Evolutionary conservation across 805 yeast species (phyloP), one percentile per base, ranked within the genome.

Genomic region (Cyberlindnera mrakii): DNA sequence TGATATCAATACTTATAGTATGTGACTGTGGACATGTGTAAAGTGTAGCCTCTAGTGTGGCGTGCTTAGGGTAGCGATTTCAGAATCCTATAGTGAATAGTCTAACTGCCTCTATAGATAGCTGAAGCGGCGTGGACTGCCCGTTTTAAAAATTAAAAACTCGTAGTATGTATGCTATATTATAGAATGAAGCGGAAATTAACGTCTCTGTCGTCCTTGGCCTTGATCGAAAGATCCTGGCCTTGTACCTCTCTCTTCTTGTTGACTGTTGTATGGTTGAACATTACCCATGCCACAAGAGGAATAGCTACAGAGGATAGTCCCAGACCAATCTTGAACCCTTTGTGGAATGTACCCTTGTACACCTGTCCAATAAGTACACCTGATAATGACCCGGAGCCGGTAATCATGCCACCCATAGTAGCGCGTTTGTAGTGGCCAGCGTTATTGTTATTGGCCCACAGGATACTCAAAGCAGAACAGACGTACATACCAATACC

Each of bases 351-450:
- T 1, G 52, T 46, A 0, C 54, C 46, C 4, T 68, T 55, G 42
- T 58, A 66, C 11, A 66, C 58, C 47, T 66, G 71, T 29, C 69
- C 69, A 1, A 68, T 63, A 4, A 65, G 58, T 17, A 66, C 58
- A 49, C 71, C 71, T 5, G 69, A 57, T 38, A 60, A 53, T 13
- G 65, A 58, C 30, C 69, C 71, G 19, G 63, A 50, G 14, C 66
- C 59, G 16, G 66, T 50, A 35, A 62, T 63, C 45, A 66, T 57
- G 14, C 69, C 71, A 15, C 64, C 54, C 36, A 66, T 65, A 1
- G 71, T 63, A 3, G 71, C 71, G 41, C 71, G 58, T 45, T 66
- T 66, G 43, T 58, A 66, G 42, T 65, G 67, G 32, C 67, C 67
- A 16, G 68, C 69, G 31, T 56, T 60, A 43, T 66, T 66, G 46